Evolutionary conservation across 176 grass and related monocot species (phyloP).

Genomic region (Rhipidocladum racemiflorum): DNA sequence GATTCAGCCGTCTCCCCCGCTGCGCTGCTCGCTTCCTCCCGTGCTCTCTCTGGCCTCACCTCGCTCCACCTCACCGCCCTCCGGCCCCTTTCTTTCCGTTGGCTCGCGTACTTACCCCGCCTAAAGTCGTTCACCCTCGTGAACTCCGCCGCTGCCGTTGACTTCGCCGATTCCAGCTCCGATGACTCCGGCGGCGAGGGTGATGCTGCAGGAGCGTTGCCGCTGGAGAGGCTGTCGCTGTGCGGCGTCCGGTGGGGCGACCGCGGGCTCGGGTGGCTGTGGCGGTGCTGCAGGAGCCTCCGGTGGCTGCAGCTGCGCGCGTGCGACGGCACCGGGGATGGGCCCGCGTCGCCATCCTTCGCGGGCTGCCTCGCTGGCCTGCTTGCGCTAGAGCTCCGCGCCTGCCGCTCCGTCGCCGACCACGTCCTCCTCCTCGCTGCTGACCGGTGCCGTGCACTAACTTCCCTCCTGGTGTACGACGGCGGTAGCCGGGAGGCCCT

Average conservation of each 20-base stretch:
- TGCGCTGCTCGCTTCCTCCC: constrained; percentile 34
- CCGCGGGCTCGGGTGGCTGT: constrained; percentile 69
- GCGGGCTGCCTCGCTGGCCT: constrained; percentile 45
- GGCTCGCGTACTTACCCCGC: constrained; percentile 51
- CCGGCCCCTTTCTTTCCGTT: constrained; percentile 51
- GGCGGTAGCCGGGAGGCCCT: constrained; percentile 77
- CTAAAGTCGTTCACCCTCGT: constrained; percentile 77
- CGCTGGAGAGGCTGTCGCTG: constrained; percentile 68
- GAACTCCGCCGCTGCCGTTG: constrained; percentile 41
- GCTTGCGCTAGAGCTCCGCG: constrained; percentile 74
- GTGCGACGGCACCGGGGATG: constrained; percentile 79
- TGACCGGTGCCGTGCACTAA: constrained; percentile 55
- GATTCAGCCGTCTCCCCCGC: constrained; percentile 50
- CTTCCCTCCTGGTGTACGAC: constrained; percentile 78
- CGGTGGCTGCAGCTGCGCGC: constrained; percentile 75
- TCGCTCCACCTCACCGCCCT: constrained; percentile 64
- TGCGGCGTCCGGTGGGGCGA: constrained; percentile 62
- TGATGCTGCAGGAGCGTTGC: constrained; percentile 5
- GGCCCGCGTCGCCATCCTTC: constrained; percentile 42
- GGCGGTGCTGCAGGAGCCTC: constrained; percentile 57
- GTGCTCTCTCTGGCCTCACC: constrained; percentile 47
- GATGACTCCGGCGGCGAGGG: constrained; percentile 17
- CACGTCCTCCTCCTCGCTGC: constrained; percentile 70
- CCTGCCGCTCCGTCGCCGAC: constrained; percentile 80
- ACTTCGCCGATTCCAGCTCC: background rate